phyloP scores from a whole-genome alignment of 75 land plant species.

The Picea sitchensis region DNA sequence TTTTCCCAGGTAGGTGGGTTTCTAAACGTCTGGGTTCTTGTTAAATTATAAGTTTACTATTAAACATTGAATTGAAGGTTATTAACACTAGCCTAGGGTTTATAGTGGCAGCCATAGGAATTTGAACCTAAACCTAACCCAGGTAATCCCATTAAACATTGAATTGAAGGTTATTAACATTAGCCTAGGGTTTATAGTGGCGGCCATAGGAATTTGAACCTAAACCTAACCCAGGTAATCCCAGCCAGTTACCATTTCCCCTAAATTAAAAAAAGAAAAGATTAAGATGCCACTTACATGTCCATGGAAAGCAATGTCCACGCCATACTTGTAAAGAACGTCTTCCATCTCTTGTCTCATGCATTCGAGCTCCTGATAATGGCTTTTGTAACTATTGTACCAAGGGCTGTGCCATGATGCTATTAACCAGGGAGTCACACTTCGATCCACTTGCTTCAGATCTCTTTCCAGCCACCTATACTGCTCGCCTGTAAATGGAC shows the following conservation, averaged over 20 bases:
- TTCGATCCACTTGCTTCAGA: constrained; percentile 28
- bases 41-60: too few relatives aligned
- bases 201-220: too few relatives aligned
- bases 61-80: too few relatives aligned
- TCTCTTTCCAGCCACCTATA: constrained; percentile 35
- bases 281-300: constrained; percentile 19
- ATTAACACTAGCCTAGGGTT: too few relatives aligned
- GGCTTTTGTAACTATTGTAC: constrained; percentile 40
- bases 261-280: not conserved
- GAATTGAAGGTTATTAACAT: too few relatives aligned
- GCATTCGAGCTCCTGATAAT: constrained; percentile 43
- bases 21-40: too few relatives aligned
- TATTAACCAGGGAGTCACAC: constrained; percentile 40
- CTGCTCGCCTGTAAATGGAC: constrained; percentile 23
- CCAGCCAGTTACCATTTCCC: too few relatives aligned
- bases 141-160: too few relatives aligned
- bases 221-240: too few relatives aligned
- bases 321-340: constrained; percentile 29
- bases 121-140: too few relatives aligned
- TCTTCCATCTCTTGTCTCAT: constrained; percentile 46
- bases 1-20: too few relatives aligned
- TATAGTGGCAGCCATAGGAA: too few relatives aligned
- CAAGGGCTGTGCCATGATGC: constrained; percentile 40
- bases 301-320: constrained; percentile 34
- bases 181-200: not conserved